Conservation (phyloP, 371 early-diverging fungal species). For the Mucor plumbeus region DNA sequence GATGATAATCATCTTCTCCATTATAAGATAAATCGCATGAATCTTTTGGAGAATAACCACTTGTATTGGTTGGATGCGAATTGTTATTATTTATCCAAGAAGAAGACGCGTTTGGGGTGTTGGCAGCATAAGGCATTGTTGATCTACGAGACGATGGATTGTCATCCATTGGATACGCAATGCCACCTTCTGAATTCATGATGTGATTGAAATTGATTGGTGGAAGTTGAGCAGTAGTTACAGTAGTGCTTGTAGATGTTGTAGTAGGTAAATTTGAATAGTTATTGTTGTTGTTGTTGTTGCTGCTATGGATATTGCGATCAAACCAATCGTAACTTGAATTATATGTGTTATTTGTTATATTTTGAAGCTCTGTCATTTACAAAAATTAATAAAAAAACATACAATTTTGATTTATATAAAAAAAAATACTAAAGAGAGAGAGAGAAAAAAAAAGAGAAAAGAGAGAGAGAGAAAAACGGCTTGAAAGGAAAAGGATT, state of each 20-base stretch:
- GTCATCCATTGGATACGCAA: background rate
- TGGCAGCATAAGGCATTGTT: background rate
- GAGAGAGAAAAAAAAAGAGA: background rate
- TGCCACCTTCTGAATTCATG: background rate
- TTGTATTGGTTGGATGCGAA: background rate
- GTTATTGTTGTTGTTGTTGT: constrained; percentile 12
- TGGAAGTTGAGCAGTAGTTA: constrained; percentile 18
- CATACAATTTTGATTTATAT: background rate
- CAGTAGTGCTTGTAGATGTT: constrained; percentile 5
- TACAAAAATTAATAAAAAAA: constrained; percentile 1
- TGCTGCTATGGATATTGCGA: constrained; percentile 13
- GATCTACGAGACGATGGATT: background rate
- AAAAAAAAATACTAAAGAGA: background rate
- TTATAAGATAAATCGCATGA: constrained; percentile 32
- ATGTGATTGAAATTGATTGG: constrained; percentile 14
- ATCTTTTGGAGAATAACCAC: constrained; percentile 24
- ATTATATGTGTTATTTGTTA: constrained; percentile 22
- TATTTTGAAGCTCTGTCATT: constrained; percentile 30
- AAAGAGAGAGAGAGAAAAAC: constrained; percentile 13
- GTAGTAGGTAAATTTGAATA: constrained; percentile 6
- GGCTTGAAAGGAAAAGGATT: constrained; percentile 6
- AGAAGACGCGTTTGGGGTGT: constrained; percentile 10
- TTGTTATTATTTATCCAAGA: constrained; percentile 11
- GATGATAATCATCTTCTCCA: constrained; percentile 17
- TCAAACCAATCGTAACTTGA: constrained; percentile 24